Evolutionary conservation across 345 rosid species (phyloP), one percentile per base, ranked within the genome.

Genomic region (Corchorus capsularis): DNA sequence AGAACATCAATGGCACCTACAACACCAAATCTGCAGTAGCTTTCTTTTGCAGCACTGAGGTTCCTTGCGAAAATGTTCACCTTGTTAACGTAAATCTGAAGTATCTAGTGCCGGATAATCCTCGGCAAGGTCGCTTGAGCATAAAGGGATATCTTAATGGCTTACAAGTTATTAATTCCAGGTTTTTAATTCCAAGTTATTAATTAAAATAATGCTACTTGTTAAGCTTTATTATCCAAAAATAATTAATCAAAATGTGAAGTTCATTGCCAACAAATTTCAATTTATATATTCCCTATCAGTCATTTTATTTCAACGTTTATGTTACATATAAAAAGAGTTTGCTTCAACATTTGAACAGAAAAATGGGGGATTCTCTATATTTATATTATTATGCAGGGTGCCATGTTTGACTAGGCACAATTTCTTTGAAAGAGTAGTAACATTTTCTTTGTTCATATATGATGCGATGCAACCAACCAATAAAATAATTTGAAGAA

Each of bases 1-100:
- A 73, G 81, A 86, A 85, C 83, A 79, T 89, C 22, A 73, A 54
- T 3, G 95, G 95, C 10, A 87, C 86, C 6, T 89, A 81, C 77
- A 87, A 78, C 77, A 80, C 83, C 63, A 39, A 80, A 10, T 73
- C 49, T 22, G 88, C 80, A 13, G 86, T 83, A 50, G 75, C 79
- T 12, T 45, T 91, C 69, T 46, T 76, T 37, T 91, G 95, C 83
- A 91, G 95, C 77, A 37, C 82, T 0, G 68, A 17, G 16, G 83
- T 68, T 2, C 77, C 91, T 4, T 91, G 95, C 63, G 81, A 85
- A 65, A 79, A 87, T 15, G 67, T 89, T 61, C 60, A 37, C 10
- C 70, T 90, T 4, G 8, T 35, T 14, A 76, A 76, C 77, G 43
- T 87, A 7, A 37, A 77, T n/a, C 79, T 90, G 76, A 76, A 69